Base-by-base conservation (phyloP, 768 basidiomycete species). In the Naematelia encephala region DNA sequence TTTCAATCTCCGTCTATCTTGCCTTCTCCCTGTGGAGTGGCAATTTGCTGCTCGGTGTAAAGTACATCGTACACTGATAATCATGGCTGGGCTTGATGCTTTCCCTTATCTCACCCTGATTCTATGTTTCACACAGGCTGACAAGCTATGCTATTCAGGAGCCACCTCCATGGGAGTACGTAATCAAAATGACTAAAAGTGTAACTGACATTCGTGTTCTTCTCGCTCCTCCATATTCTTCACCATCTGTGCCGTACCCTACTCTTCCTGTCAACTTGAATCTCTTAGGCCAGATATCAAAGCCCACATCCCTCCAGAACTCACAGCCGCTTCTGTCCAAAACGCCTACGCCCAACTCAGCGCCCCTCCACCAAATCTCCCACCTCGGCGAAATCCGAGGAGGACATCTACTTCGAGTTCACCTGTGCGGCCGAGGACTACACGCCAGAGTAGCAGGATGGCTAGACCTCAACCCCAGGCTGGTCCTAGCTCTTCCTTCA, bases 141-240 rank as follows among this genome's bases (percentile, higher is more conserved):
- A 57, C 49, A 21, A 22, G n/a, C n/a, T 16, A 23, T 27, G 23
- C 26, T 43, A n/a, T n/a, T 48, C 44, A 73, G 72, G 65, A 58
- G 48, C 64, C 67, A 43, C 72, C 72, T 30, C 56, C 57, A 28
- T 73, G 72, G 72, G 72, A 73, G 72, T 73, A 56, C 57, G 71
- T 67, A 19, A 16, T 22, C 21, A 42, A 39, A 8, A 8, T 16
- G 8, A 21, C 19, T 8, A 8, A 47, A 5, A 21, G 19, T 48
- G 19, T 23, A 11, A n/a, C 58, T 5, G 23, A 58, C 39, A 49
- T 22, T 44, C n/a, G n/a, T n/a, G n/a, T n/a, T n/a, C n/a, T n/a
- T n/a, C n/a, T n/a, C n/a, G n/a, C n/a, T n/a, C n/a, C n/a, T n/a
- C n/a, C n/a, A n/a, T n/a, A n/a, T n/a, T n/a, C n/a, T n/a, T n/a